Evolutionary conservation across 768 basidiomycete genomes (phyloP).

Genomic region (Pleurotus tuber-regium): DNA sequence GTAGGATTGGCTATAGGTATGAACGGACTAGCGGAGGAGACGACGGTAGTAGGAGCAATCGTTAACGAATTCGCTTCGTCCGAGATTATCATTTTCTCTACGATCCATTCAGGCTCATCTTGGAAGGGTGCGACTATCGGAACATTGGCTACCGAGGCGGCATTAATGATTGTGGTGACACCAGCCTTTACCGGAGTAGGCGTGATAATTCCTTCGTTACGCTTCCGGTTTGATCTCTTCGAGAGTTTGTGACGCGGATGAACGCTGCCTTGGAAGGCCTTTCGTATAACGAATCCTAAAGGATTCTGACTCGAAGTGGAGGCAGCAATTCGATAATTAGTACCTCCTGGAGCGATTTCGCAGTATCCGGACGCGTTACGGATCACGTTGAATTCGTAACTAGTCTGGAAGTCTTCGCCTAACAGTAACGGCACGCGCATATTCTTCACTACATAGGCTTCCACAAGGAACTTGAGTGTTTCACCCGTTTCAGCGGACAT

Average conservation of each 20-base stretch:
- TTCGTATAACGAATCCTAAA: slow-evolving; percentile 10
- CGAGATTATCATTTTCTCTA: slow-evolving; percentile 15
- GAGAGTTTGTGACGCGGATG: neutral
- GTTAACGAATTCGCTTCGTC: slow-evolving; percentile 9
- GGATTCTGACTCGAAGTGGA: slow-evolving; percentile 9
- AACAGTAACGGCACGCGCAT: slow-evolving; percentile 27
- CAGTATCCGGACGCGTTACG: slow-evolving; percentile 10
- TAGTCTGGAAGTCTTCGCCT: slow-evolving; percentile 25
- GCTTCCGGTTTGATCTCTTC: neutral
- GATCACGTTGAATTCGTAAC: slow-evolving; percentile 19
- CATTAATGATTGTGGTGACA: neutral
- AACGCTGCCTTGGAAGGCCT: neutral
- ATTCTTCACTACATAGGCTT: slow-evolving; percentile 22
- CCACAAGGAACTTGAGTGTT: slow-evolving; percentile 14
- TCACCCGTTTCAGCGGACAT: neutral
- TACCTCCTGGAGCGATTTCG: neutral
- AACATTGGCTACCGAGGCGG: neutral
- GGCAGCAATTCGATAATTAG: neutral
- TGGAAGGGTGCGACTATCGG: slow-evolving; percentile 3
- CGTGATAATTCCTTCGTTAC: neutral
- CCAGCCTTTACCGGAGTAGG: slow-evolving; percentile 2
- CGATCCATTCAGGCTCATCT: slow-evolving; percentile 13
- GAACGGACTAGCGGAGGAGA: slow-evolving; percentile 8
- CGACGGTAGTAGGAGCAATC: slow-evolving; percentile 16
- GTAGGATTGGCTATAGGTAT: slow-evolving; percentile 17